Conservation (phyloP, 257 asterid genomes). For the Rauvolfia tetraphylla region DNA sequence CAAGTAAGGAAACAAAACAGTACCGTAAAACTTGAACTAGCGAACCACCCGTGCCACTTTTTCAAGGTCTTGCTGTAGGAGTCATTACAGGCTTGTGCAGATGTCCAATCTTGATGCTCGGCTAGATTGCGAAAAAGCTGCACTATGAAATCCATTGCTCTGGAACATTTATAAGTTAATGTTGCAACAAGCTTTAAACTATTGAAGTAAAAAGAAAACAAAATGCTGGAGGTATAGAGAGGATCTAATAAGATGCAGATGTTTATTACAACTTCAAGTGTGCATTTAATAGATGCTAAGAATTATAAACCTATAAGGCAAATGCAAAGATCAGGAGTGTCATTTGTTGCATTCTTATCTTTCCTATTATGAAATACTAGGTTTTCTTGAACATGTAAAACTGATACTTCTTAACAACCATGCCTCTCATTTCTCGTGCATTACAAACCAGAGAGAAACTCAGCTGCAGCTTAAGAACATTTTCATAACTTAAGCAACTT, state of each 20-base stretch:
- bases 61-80: slow-evolving; percentile 78
- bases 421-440: background rate
- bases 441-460: background rate
- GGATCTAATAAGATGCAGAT: background rate
- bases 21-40: slow-evolving; percentile 76
- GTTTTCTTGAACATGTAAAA: background rate
- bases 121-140: slow-evolving; percentile 61
- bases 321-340: background rate
- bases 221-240: background rate
- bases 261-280: background rate
- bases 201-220: background rate
- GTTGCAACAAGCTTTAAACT: too few relatives aligned
- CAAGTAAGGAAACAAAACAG: background rate
- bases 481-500: background rate
- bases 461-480: background rate
- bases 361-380: background rate
- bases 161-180: slow-evolving; percentile 22
- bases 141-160: slow-evolving; percentile 85
- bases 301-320: background rate
- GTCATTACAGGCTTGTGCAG: slow-evolving; percentile 64
- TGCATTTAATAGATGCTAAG: background rate
- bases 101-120: slow-evolving; percentile 68
- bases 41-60: slow-evolving; percentile 92
- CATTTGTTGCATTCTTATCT: background rate
- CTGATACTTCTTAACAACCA: background rate